Evolutionary conservation across 108 stramenopile genomes (phyloP).

Genomic region (Nitzschia inconspicua): DNA sequence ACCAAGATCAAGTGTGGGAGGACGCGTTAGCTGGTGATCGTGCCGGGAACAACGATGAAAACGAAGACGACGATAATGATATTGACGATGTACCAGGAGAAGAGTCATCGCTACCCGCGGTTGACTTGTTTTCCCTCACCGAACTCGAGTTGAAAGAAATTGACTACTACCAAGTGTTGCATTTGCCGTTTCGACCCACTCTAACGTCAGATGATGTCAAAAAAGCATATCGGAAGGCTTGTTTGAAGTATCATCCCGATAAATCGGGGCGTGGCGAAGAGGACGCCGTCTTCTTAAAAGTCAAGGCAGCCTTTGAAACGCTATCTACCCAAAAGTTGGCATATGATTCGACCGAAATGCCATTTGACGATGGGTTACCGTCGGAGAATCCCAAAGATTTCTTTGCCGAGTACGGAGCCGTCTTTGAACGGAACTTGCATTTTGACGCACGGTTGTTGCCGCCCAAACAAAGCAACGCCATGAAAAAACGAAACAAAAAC

Average conservation of each 20-base stretch:
- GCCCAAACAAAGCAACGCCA: slow-evolving; percentile 2
- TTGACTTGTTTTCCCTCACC: slow-evolving; percentile 52
- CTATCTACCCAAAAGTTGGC: slow-evolving; percentile 76
- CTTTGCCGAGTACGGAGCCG: slow-evolving; percentile 29
- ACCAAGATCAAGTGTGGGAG: too few relatives aligned
- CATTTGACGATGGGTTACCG: slow-evolving; percentile 96
- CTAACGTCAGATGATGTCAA: slow-evolving; percentile 66
- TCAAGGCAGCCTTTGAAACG: slow-evolving; percentile 94
- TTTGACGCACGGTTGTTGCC: slow-evolving; percentile 66
- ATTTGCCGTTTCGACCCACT: slow-evolving; percentile 46
- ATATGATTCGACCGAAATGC: slow-evolving; percentile 89
- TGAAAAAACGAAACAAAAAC: slow-evolving; percentile 35
- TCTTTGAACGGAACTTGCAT: slow-evolving; percentile 91
- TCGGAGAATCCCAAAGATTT: slow-evolving; percentile 28
- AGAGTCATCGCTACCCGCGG: slow-evolving; percentile 1
- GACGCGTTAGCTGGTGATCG: too few relatives aligned
- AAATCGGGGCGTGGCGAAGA: slow-evolving; percentile 86
- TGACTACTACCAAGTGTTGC: slow-evolving; percentile 69
- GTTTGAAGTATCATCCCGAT: slow-evolving; percentile 81
- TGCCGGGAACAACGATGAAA: not conserved
- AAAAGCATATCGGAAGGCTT: slow-evolving; percentile 81
- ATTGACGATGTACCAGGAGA: not conserved
- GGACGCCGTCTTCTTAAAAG: slow-evolving; percentile 91
- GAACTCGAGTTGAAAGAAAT: slow-evolving; percentile 49
- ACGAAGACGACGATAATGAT: not conserved